Evolutionary conservation across 176 grass and related monocot genomes (phyloP).

Genomic region (Rhynchospora pubera): DNA sequence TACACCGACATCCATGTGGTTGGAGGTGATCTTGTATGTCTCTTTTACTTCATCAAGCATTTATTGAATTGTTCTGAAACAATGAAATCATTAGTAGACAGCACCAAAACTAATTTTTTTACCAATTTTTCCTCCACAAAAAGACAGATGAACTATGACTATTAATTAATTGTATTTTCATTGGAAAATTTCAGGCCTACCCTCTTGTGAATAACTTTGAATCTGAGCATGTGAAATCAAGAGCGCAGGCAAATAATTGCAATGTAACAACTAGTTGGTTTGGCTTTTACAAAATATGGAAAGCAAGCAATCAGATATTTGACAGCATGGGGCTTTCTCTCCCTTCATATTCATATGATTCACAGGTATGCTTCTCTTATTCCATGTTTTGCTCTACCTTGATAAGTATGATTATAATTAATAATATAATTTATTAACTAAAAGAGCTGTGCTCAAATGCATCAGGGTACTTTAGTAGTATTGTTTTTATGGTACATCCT

Average conservation of each 20-base stretch:
- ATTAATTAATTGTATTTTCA: constrained; percentile 17
- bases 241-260: constrained; percentile 70
- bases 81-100: constrained; percentile 14
- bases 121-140: constrained; percentile 12
- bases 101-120: not conserved
- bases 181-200: constrained; percentile 58
- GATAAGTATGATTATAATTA: not conserved
- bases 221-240: constrained; percentile 50
- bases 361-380: constrained; percentile 40
- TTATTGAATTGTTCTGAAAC: constrained; percentile 10
- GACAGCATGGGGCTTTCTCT: constrained; percentile 61
- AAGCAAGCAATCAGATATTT: constrained; percentile 64
- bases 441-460: constrained; percentile 5
- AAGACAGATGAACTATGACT: not conserved
- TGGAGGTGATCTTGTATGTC: constrained; percentile 76
- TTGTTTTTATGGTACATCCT: not conserved
- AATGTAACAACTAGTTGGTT: constrained; percentile 90
- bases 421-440: constrained; percentile 13
- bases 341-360: constrained; percentile 68
- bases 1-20: constrained; percentile 79
- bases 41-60: constrained; percentile 6
- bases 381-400: not conserved
- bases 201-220: constrained; percentile 29
- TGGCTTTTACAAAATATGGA: constrained; percentile 86
- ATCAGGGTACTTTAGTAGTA: not conserved